Conservation (phyloP, 257 asterid species). For the Rhazya stricta region DNA sequence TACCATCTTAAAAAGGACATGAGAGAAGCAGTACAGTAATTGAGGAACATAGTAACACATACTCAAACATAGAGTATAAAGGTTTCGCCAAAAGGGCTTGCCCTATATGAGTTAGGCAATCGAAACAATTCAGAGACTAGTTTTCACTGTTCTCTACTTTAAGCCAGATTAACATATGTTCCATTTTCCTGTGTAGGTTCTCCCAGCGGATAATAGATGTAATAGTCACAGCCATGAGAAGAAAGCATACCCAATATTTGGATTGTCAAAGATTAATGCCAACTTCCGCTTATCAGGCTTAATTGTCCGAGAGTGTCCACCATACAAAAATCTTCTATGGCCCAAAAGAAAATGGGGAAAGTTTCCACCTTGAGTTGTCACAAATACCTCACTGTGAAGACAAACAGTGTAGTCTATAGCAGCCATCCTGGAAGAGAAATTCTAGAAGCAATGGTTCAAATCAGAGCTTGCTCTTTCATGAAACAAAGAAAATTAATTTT, state of each 20-base stretch:
- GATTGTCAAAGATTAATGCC: slow-evolving; percentile 69
- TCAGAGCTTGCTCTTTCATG: slow-evolving; percentile 24
- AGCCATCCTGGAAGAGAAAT: slow-evolving; percentile 97
- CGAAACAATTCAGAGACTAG: background rate
- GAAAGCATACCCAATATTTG: slow-evolving; percentile 69
- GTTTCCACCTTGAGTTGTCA: slow-evolving; percentile 97
- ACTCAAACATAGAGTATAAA: background rate
- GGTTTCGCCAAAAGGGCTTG: background rate
- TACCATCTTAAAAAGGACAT: too few species aligned
- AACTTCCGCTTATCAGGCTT: slow-evolving; percentile 91
- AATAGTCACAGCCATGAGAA: slow-evolving; percentile 11
- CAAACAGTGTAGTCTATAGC: slow-evolving; percentile 98
- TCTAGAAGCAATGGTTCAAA: slow-evolving; percentile 48
- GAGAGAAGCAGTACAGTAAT: background rate
- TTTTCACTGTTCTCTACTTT: background rate
- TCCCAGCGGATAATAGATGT: background rate
- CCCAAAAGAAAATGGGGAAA: slow-evolving; percentile 97
- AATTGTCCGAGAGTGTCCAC: slow-evolving; percentile 93
- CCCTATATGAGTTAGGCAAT: background rate
- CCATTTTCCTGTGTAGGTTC: background rate
- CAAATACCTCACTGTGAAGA: slow-evolving; percentile 98
- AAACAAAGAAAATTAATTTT: slow-evolving; percentile 3
- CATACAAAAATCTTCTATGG: slow-evolving; percentile 82
- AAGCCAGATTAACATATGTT: background rate
- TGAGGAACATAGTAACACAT: background rate